Evolutionary conservation across 169 alveolate species (phyloP).

Genomic region (Babesia sp.): DNA sequence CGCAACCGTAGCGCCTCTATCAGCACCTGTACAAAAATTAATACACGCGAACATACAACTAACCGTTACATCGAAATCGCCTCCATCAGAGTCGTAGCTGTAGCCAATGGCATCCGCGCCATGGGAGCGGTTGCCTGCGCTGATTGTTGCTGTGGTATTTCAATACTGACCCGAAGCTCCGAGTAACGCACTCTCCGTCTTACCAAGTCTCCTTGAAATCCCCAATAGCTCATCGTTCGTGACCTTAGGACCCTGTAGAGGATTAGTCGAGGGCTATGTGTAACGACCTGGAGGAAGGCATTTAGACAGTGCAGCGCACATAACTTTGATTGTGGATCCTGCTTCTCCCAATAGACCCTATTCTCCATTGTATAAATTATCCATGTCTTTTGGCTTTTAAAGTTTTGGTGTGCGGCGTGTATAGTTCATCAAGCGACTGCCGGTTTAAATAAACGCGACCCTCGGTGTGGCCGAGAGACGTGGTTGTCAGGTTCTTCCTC

Average conservation of each 20-base stretch:
- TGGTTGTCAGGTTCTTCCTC: slow-evolving; percentile 50
- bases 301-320: slow-evolving; percentile 84
- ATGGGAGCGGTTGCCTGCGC: slow-evolving; percentile 22
- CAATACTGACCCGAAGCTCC: slow-evolving; percentile 12
- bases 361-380: slow-evolving; percentile 27
- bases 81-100: slow-evolving; percentile 52
- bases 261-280: not conserved
- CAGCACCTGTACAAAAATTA: slow-evolving; percentile 32
- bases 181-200: slow-evolving; percentile 45
- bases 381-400: slow-evolving; percentile 26
- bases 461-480: slow-evolving; percentile 50
- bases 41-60: not conserved
- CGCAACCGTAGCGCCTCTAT: slow-evolving; percentile 40
- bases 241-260: slow-evolving; percentile 50
- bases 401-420: slow-evolving; percentile 63
- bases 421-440: slow-evolving; percentile 44
- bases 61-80: slow-evolving; percentile 60
- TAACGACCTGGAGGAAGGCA: slow-evolving; percentile 75
- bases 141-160: not conserved
- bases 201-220: slow-evolving; percentile 44
- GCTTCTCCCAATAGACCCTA: slow-evolving; percentile 84
- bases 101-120: slow-evolving; percentile 19
- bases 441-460: slow-evolving; percentile 49
- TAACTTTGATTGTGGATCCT: slow-evolving; percentile 76
- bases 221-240: slow-evolving; percentile 48